Conservation (phyloP, 371 early-diverging fungal species). For the Mortierella sp. region DNA sequence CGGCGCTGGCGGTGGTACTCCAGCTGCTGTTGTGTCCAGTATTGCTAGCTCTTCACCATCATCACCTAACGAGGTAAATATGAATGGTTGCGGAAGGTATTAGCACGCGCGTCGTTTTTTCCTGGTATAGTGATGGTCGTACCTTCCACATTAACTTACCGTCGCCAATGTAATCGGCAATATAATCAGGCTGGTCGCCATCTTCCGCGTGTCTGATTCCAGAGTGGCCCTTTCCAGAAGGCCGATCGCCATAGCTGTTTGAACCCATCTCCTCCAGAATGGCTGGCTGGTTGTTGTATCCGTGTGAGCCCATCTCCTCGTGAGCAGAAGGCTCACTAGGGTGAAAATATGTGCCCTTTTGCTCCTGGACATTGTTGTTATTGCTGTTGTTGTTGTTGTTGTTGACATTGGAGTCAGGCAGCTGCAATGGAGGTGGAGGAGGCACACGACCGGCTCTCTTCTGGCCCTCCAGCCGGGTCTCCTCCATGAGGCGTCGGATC, state of each 20-base stretch:
- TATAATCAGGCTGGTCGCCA: neutral
- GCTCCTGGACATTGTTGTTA: conserved; percentile 1
- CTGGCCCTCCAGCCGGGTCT: conserved; percentile 23
- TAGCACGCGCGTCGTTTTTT: neutral
- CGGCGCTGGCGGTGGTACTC: conserved; percentile 40
- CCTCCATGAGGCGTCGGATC: conserved; percentile 39
- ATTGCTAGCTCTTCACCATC: neutral
- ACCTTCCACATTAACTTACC: neutral
- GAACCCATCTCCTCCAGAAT: conserved; percentile 2
- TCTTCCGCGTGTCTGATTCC: neutral
- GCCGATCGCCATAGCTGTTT: neutral
- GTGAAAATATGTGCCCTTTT: conserved; percentile 12
- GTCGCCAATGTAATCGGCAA: neutral
- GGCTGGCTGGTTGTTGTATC: conserved; percentile 15
- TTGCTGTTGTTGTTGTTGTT: neutral
- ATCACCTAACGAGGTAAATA: neutral
- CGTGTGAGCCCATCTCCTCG: conserved; percentile 3
- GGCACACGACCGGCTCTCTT: conserved; percentile 3
- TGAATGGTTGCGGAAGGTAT: neutral
- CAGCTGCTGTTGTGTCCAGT: neutral
- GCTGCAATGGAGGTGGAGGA: neutral
- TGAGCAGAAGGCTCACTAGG: neutral
- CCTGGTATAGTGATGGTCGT: neutral
- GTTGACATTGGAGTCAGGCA: conserved; percentile 2
- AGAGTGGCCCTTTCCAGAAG: neutral